Conservation (phyloP, 768 basidiomycete species). For the Phylloporus sp. region DNA sequence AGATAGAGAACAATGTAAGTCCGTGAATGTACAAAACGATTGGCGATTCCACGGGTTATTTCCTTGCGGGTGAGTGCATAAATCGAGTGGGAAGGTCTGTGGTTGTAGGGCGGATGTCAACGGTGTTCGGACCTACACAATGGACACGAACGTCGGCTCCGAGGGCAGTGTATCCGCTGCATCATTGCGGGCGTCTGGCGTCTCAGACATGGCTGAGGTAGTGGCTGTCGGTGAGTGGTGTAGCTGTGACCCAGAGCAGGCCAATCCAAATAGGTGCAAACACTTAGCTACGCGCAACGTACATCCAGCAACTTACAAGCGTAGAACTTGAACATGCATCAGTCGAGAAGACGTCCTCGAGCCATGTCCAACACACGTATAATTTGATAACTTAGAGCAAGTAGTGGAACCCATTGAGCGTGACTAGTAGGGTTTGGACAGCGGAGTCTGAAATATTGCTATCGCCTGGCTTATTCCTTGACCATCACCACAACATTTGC, state of each 20-base stretch:
- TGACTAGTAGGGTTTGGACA: not conserved
- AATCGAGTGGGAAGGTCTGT: conserved; percentile 73
- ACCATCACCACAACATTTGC: conserved; percentile 7
- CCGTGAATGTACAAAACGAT: conserved; percentile 84
- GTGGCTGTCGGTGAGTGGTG: not conserved
- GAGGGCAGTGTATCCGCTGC: conserved; percentile 31
- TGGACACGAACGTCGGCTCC: conserved; percentile 28
- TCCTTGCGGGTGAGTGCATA: conserved; percentile 81
- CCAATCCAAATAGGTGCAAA: conserved; percentile 32
- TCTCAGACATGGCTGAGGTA: conserved; percentile 35
- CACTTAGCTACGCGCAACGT: conserved; percentile 5
- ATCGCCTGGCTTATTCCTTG: conserved; percentile 1
- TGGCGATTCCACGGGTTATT: conserved; percentile 81
- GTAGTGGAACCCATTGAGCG: not conserved
- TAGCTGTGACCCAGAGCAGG: conserved; percentile 3
- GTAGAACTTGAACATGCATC: not conserved
- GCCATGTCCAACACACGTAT: too few species aligned
- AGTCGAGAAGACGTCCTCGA: not conserved
- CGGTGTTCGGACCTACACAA: conserved; percentile 7
- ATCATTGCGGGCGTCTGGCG: conserved; percentile 27
- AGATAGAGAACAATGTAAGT: conserved; percentile 88
- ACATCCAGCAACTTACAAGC: too few species aligned
- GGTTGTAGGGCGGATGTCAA: conserved; percentile 17
- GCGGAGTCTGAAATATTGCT: conserved; percentile 4
- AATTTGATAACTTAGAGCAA: too few species aligned